phyloP scores from a whole-genome alignment of 2,329 filamentous ascomycete genomes.

The Coleophoma eucalyptorum region DNA sequence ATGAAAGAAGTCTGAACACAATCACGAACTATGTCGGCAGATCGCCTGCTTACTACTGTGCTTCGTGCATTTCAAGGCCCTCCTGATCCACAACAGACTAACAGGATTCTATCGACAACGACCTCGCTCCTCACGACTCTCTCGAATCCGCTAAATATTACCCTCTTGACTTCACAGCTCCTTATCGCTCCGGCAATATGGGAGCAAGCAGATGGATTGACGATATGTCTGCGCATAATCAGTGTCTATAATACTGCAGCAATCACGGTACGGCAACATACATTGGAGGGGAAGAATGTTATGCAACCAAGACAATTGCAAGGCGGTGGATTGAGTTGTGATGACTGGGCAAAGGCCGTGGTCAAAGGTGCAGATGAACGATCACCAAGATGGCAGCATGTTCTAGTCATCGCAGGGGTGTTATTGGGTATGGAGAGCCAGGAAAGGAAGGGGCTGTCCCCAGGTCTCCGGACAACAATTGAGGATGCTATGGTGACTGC shows the following conservation, averaged over 20 bases:
- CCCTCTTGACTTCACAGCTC: conserved; percentile 52
- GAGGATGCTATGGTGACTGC: conserved; percentile 59
- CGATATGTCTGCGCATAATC: conserved; percentile 46
- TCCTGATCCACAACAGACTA: conserved; percentile 18
- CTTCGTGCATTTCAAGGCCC: conserved; percentile 25
- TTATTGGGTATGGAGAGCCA: conserved; percentile 55
- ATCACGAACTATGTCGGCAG: conserved; percentile 20
- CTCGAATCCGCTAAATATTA: conserved; percentile 55
- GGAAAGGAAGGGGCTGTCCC: conserved; percentile 50
- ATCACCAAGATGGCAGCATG: conserved; percentile 66
- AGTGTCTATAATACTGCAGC: conserved; percentile 53
- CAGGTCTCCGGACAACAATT: conserved; percentile 48
- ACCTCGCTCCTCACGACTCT: conserved; percentile 52
- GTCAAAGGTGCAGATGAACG: conserved; percentile 40
- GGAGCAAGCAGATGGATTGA: conserved; percentile 44
- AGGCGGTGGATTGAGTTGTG: conserved; percentile 46
- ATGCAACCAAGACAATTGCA: conserved; percentile 38
- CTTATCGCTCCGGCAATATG: conserved; percentile 57
- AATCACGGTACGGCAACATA: conserved; percentile 28
- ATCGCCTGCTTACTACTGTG: conserved; percentile 27
- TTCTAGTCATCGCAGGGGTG: conserved; percentile 59
- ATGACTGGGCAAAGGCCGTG: conserved; percentile 35
- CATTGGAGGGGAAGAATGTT: conserved; percentile 26
- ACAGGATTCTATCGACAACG: conserved; percentile 42
- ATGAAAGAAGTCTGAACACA: too few species aligned